phyloP scores from a whole-genome alignment of 805 yeast species.

The Brettanomyces anomalus region DNA sequence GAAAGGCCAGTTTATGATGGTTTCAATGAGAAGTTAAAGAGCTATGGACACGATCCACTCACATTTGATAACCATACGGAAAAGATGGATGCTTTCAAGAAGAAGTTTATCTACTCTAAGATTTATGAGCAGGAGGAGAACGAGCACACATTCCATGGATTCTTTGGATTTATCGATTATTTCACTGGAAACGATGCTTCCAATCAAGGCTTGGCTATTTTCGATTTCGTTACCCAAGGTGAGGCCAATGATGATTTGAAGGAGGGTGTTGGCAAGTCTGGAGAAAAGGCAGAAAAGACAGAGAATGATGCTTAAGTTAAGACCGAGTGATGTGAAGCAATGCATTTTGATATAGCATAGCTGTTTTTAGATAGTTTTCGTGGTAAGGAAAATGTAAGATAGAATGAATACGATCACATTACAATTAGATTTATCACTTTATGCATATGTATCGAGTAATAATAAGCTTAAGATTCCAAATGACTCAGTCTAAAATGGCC shows the following conservation, averaged over 20 bases:
- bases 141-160: conserved; percentile 84
- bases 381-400: too few species aligned
- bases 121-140: conserved; percentile 83
- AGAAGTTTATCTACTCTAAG: conserved; percentile 82
- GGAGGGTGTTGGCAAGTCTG: not conserved
- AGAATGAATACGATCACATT: too few species aligned
- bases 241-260: not conserved
- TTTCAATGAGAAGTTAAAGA: conserved; percentile 61
- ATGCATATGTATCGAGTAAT: too few species aligned
- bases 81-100: conserved; percentile 80
- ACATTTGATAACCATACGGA: conserved; percentile 55
- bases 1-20: conserved; percentile 90
- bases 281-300: not conserved
- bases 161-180: conserved; percentile 83
- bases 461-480: too few species aligned
- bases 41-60: conserved; percentile 70
- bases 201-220: conserved; percentile 43
- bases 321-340: too few species aligned
- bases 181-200: conserved; percentile 45
- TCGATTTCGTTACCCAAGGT: conserved; percentile 38
- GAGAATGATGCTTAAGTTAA: too few species aligned
- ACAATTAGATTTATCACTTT: too few species aligned
- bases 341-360: too few species aligned
- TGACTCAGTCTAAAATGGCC: not conserved
- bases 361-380: too few species aligned